These are phyloP conservation scores for Aspergillus glaucus DNA, from an alignment of 2,329 filamentous ascomycete species.

Conservation along the genomic window DNA sequence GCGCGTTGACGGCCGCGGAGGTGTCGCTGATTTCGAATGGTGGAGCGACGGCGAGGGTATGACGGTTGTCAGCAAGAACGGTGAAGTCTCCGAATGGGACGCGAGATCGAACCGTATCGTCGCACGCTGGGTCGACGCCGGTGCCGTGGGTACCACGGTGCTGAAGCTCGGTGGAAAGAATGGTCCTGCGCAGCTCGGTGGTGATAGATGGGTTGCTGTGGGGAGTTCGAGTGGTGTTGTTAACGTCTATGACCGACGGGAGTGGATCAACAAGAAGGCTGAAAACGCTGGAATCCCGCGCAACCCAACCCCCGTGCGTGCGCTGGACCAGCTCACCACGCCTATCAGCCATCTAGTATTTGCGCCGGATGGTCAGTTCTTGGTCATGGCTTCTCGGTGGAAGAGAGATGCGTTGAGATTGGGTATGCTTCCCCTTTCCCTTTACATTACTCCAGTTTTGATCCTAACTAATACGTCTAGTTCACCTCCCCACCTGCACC, in stretches of 20 bases:
- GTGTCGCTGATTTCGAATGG: conserved; percentile 88
- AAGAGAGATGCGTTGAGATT: conserved; percentile 84
- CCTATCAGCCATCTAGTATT: conserved; percentile 74
- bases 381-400: conserved; percentile 78
- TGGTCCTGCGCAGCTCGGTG: conserved; percentile 48
- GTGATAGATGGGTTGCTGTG: conserved; percentile 81
- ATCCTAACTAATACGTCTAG: conserved; percentile 30
- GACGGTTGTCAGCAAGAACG: conserved; percentile 75
- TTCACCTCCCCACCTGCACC: conserved; percentile 85
- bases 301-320: conserved; percentile 64
- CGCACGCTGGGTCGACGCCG: conserved; percentile 83
- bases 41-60: conserved; percentile 80
- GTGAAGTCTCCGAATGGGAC: conserved; percentile 86
- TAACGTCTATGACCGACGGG: conserved; percentile 82
- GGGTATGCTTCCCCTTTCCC: conserved; percentile 25
- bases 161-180: conserved; percentile 61
- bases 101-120: conserved; percentile 62
- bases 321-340: conserved; percentile 81
- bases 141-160: conserved; percentile 77
- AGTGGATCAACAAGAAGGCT: conserved; percentile 45
- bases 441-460: not conserved
- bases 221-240: conserved; percentile 82
- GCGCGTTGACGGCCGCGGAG: conserved; percentile 71
- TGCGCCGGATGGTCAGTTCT: conserved; percentile 79
- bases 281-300: conserved; percentile 50